phyloP scores from a whole-genome alignment of 225 moss, liverwort and hornwort genomes.

The Takakia lepidozioides region DNA sequence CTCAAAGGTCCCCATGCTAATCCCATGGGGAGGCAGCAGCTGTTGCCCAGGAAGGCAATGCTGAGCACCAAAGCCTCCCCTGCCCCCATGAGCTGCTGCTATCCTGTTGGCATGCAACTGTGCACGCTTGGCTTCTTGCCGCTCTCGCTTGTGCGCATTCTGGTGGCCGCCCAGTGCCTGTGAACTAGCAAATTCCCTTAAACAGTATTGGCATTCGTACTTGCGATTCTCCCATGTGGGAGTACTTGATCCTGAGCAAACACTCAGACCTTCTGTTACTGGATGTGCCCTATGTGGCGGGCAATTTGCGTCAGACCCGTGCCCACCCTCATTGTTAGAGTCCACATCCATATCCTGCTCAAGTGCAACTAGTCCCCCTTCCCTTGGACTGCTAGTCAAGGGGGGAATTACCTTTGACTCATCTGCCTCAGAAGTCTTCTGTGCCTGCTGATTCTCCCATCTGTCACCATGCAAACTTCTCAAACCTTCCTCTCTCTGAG shows the following conservation, averaged over 20 bases:
- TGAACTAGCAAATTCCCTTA: conserved; percentile 82
- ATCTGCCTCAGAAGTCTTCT: conserved; percentile 6
- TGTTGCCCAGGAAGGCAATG: conserved; percentile 22
- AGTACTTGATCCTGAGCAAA: conserved; percentile 40
- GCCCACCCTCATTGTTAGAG: conserved; percentile 12
- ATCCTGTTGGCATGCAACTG: conserved; percentile 75
- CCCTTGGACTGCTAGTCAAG: conserved; percentile 6
- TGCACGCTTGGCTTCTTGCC: conserved; percentile 84
- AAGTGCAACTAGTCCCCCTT: background rate
- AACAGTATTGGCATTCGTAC: conserved; percentile 90
- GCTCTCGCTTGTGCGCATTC: conserved; percentile 95
- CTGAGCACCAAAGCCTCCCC: conserved; percentile 28
- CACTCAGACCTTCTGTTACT: conserved; percentile 38
- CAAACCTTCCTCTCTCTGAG: conserved; percentile 16
- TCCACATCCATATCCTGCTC: conserved; percentile 15
- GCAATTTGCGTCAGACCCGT: conserved; percentile 7
- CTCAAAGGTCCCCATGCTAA: conserved; percentile 19
- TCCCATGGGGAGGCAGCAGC: conserved; percentile 20
- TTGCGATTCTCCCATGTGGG: conserved; percentile 76
- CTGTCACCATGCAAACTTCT: conserved; percentile 7
- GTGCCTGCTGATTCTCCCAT: conserved; percentile 2
- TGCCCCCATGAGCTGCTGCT: conserved; percentile 59
- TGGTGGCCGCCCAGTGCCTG: conserved; percentile 96
- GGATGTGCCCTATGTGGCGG: conserved; percentile 17
- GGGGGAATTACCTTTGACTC: conserved; percentile 18